Base-by-base conservation (phyloP, 1,284 basidiomycete genomes). In the Phellopilus nigrolimitatus region DNA sequence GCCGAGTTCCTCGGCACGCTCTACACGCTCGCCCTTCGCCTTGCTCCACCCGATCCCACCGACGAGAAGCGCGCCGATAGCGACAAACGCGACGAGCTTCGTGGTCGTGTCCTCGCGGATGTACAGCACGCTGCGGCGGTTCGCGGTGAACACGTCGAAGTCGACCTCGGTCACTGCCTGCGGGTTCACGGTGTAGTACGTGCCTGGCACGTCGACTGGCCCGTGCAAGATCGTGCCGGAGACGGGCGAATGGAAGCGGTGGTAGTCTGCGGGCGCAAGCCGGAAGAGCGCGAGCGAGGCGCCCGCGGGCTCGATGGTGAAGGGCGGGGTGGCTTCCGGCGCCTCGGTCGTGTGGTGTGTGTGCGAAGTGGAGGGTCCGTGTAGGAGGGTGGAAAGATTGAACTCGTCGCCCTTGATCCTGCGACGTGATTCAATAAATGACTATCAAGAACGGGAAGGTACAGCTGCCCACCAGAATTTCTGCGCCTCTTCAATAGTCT, bases 251-350 rank as follows among this genome's bases (percentile, higher is more conserved):
- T 93, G 91, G 74, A 90, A 93, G 19, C 90, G 80, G 62, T 92
- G 90, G 60, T 92, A 93, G 63, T 93, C 91, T 30, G 84, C 80
- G 0, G 88, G 90, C 0, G 88, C 88, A 12, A 91, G 75, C 17
- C 87, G 76, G 69, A 89, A 90, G 53, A 84, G 79, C 0, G 82
- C 82, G 1, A 90, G 60, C 8, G 78, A 72, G 0, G 74, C 73
- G 17, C 73, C 71, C 15, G 70, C 62, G 46, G 79, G 75, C 7
- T 67, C 57, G 4, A 47, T 47, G 22, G 47, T 45, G 28, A 38
- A 54, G 28, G 38, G 27, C n/a, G 37, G 49, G 3, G 21, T 31
- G 10, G 44, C 37, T 28, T 47, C 49, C 5, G 44, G 49, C n/a
- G 34, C 21, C 10, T 25, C 5, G 4, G 25, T 27, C 8, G 28